A percentile compares a stretch with the other conserved stretches of the same genome.
These are phyloP conservation scores for Phytopythium kandeliae DNA, from an alignment of 352 stramenopile species.

Conservation along the genomic window DNA sequence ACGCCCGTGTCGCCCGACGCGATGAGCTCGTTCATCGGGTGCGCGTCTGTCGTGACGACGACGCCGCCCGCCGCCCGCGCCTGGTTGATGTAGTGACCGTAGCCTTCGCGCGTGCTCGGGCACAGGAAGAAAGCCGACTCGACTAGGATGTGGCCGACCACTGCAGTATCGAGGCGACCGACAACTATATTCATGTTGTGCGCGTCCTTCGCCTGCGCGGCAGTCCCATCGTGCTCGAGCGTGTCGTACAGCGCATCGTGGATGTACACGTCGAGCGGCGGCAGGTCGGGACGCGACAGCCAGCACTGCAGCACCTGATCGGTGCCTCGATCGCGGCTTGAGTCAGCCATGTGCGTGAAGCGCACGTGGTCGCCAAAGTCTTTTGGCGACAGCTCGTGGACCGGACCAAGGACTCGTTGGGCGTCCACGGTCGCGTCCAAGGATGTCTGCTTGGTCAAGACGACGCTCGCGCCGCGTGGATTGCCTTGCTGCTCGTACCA, in stretches of 20 bases:
- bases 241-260: constrained; percentile 32
- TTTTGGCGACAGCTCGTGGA: constrained; percentile 17
- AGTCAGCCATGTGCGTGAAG: constrained; percentile 30
- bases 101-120: constrained; percentile 56
- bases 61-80: constrained; percentile 39
- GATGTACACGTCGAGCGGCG: constrained; percentile 44
- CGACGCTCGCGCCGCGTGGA: constrained; percentile 26
- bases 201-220: constrained; percentile 9
- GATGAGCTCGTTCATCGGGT: constrained; percentile 60
- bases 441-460: constrained; percentile 60
- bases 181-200: constrained; percentile 20
- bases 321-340: constrained; percentile 43
- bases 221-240: constrained; percentile 26
- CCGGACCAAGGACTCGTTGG: too few species aligned
- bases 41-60: constrained; percentile 41
- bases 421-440: constrained; percentile 17
- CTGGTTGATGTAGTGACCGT: constrained; percentile 70
- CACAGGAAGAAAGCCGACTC: constrained; percentile 53
- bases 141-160: constrained; percentile 34
- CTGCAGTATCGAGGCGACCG: constrained; percentile 5
- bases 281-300: constrained; percentile 38
- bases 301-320: constrained; percentile 49
- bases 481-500: constrained; percentile 61
- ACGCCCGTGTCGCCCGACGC: constrained; percentile 37
- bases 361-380: constrained; percentile 31